Base-by-base conservation (phyloP, 2,329 filamentous ascomycete species). In the Purpureocillium takamizusanense region DNA sequence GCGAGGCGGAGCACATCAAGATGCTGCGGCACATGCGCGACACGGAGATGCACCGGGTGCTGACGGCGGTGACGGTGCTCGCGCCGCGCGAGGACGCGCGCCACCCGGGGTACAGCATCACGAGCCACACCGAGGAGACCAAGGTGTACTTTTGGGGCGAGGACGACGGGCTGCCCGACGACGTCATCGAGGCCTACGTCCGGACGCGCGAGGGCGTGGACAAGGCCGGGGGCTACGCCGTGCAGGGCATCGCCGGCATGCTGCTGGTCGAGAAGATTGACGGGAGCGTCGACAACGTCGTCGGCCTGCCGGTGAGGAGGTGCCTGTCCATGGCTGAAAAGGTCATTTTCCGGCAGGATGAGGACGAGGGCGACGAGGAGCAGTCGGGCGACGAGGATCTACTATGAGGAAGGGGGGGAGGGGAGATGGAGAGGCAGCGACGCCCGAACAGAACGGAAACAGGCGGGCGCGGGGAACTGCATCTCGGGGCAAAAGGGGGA, bases 171-270 rank as follows among this genome's bases (percentile, higher is more conserved):
- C 55, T 78, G 42, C 65, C 69, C 12, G 90, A 98, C 63, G 88
- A 94, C 42, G 74, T 95, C 48, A 81, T 97, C 42, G 68, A 86
- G 50, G 76, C 67, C 5, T 89, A 89, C 56, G 83, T 89, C 41
- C 74, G 72, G 54, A 95, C 90, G 16, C 73, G 90, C 39, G 92
- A 98, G 67, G 92, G 92, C 2, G 88, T 79, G 10, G 92, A 97
- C 61, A 98, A 97, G 69, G 92, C 92, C 0, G 92, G 92, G 2
- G 92, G 92, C 0, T 98, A 98, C 61, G 92, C 87, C 2, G 76
- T 98, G 38, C 92, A 98, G 62, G 92, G 90, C 0, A 69, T 90
- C 10, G 92, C 86, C 2, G 83, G 85, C 8, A 80, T 95, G 57
- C 70, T 98, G 42, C 62, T 98, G 41, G 80, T 98, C 11, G 88